Evolutionary conservation across 2,329 filamentous ascomycete genomes (phyloP).

Genomic region (Alternaria ventricosa): DNA sequence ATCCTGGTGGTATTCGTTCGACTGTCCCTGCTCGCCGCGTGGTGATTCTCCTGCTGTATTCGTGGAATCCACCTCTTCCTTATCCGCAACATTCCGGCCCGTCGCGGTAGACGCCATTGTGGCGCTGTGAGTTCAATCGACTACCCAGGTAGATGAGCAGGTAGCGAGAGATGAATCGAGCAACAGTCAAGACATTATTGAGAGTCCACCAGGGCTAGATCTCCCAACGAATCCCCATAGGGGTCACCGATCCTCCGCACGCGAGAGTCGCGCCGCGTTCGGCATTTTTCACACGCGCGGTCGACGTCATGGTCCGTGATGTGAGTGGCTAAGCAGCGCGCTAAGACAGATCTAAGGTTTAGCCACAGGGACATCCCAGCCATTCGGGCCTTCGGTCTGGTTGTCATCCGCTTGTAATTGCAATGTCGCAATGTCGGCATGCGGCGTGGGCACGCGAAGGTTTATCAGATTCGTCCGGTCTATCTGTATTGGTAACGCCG

Average conservation of each 20-base stretch:
- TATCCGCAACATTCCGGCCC: slow-evolving; percentile 7
- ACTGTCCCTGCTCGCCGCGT: slow-evolving; percentile 12
- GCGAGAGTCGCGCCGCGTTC: not conserved
- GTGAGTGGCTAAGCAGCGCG: slow-evolving; percentile 2
- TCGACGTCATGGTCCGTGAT: slow-evolving; percentile 15
- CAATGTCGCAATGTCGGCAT: not conserved
- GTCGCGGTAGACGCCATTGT: slow-evolving; percentile 19
- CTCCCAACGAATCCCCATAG: not conserved
- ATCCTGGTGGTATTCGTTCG: slow-evolving; percentile 25
- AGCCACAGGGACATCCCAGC: not conserved
- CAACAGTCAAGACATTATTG: not conserved
- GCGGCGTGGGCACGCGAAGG: not conserved
- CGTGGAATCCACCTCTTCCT: slow-evolving; percentile 18
- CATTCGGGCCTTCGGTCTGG: not conserved
- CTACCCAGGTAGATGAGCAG: not conserved
- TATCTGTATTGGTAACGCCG: not conserved
- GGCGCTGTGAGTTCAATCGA: not conserved
- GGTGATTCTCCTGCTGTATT: slow-evolving; percentile 13
- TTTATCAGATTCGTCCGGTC: not conserved
- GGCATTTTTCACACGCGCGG: not conserved
- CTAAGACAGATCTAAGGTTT: slow-evolving; percentile 10
- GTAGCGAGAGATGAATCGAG: not conserved
- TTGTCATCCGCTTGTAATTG: not conserved
- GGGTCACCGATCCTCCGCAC: not conserved
- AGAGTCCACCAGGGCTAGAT: not conserved